These are phyloP conservation scores for Rhodotorula sp. DNA, from an alignment of 1,284 basidiomycete genomes.

Conservation along the genomic window DNA sequence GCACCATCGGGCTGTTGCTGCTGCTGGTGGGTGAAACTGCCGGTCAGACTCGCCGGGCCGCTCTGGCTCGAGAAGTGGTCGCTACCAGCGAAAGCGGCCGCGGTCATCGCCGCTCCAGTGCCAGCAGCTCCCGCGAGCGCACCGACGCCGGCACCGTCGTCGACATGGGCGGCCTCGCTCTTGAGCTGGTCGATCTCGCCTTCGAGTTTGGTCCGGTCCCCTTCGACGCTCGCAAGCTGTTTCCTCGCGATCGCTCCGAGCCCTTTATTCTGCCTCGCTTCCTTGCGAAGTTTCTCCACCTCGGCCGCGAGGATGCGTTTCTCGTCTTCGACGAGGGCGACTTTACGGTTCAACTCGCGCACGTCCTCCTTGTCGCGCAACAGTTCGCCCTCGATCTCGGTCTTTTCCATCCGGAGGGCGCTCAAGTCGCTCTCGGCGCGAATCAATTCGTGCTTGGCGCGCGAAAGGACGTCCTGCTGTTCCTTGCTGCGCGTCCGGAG, in stretches of 20 bases:
- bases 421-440: slow-evolving; percentile 87
- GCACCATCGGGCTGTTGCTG: slow-evolving; percentile 10
- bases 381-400: slow-evolving; percentile 82
- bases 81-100: background rate
- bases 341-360: slow-evolving; percentile 75
- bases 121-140: background rate
- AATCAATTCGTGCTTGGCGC: slow-evolving; percentile 76
- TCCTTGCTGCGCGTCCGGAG: slow-evolving; percentile 68
- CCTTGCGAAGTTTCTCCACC: slow-evolving; percentile 86
- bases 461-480: slow-evolving; percentile 75
- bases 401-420: slow-evolving; percentile 82
- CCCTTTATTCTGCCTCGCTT: slow-evolving; percentile 93
- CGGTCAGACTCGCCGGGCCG: background rate
- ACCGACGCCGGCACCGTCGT: background rate
- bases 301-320: slow-evolving; percentile 68
- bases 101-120: background rate
- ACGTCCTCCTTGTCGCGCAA: slow-evolving; percentile 94
- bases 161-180: background rate
- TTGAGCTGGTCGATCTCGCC: slow-evolving; percentile 55
- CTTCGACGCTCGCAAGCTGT: slow-evolving; percentile 82
- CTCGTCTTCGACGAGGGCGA: slow-evolving; percentile 75
- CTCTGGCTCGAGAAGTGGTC: background rate
- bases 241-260: slow-evolving; percentile 91
- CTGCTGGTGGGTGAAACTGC: no score
- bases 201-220: slow-evolving; percentile 66